phyloP scores from a whole-genome alignment of 306 rosid genomes.

The Psophocarpus tetragonolobus region DNA sequence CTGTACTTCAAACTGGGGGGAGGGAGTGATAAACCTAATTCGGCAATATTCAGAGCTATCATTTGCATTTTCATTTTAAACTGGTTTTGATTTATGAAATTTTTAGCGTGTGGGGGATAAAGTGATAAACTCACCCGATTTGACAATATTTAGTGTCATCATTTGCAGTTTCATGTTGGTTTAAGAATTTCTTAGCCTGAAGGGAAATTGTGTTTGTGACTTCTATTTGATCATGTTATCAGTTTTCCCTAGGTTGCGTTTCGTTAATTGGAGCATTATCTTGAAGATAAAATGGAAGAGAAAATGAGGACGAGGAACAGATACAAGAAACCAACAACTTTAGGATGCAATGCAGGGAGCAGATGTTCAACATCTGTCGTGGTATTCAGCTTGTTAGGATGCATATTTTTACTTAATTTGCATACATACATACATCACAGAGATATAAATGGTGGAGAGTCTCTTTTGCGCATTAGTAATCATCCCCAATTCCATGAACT shows the following conservation, averaged over 20 bases:
- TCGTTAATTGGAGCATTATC: slow-evolving; percentile 68
- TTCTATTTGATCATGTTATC: slow-evolving; percentile 42
- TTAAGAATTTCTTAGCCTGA: slow-evolving; percentile 5
- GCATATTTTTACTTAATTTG: slow-evolving; percentile 65
- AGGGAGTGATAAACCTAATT: not conserved
- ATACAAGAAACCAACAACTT: slow-evolving; percentile 75
- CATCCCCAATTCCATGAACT: slow-evolving; percentile 73
- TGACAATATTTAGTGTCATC: not conserved
- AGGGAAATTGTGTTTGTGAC: slow-evolving; percentile 35
- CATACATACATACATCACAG: slow-evolving; percentile 47
- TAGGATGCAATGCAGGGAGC: slow-evolving; percentile 77
- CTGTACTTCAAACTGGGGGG: not conserved
- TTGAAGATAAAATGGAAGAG: slow-evolving; percentile 69
- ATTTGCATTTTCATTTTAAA: slow-evolving; percentile 7
- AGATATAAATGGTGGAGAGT: slow-evolving; percentile 39
- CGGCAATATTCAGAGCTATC: not conserved
- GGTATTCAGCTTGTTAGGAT: slow-evolving; percentile 82
- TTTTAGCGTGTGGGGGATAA: not conserved
- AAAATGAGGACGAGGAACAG: slow-evolving; percentile 88
- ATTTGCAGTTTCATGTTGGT: slow-evolving; percentile 16
- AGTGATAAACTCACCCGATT: not conserved
- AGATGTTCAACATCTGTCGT: slow-evolving; percentile 60
- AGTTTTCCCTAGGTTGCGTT: slow-evolving; percentile 69
- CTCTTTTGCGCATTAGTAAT: slow-evolving; percentile 43
- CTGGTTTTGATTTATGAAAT: slow-evolving; percentile 21